These are phyloP conservation scores for Collybia nuda DNA, from an alignment of 768 basidiomycete species.

Conservation along the genomic window DNA sequence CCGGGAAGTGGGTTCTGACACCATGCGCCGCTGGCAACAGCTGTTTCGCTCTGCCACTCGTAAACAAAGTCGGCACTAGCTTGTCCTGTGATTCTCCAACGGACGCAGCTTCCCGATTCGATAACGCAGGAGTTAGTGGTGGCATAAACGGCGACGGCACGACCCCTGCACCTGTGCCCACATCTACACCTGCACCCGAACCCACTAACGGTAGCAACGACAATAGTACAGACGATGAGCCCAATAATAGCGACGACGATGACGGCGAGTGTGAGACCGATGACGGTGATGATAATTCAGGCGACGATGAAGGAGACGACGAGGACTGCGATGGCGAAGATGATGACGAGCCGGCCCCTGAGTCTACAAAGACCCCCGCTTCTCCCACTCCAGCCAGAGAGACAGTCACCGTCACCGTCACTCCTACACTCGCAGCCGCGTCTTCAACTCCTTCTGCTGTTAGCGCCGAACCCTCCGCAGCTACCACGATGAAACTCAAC, in stretches of 20 bases:
- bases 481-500: slow-evolving; percentile 11
- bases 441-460: slow-evolving; percentile 8
- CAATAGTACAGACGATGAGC: neutral
- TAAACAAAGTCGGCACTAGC: slow-evolving; percentile 44
- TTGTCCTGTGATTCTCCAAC: slow-evolving; percentile 39
- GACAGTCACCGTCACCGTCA: no score
- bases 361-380: slow-evolving; percentile 1
- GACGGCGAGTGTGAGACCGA: neutral
- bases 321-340: slow-evolving; percentile 7
- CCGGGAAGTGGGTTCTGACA: slow-evolving; percentile 36
- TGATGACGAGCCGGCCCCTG: slow-evolving; percentile 1
- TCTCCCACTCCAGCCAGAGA: neutral
- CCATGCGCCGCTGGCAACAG: slow-evolving; percentile 31
- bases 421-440: slow-evolving; percentile 5
- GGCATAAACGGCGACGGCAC: slow-evolving; percentile 33
- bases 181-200: slow-evolving; percentile 7
- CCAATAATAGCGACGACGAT: slow-evolving; percentile 2
- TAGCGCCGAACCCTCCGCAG: slow-evolving; percentile 8
- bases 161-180: neutral
- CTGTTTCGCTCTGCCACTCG: slow-evolving; percentile 52
- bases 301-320: slow-evolving; percentile 7
- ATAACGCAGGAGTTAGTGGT: slow-evolving; percentile 40
- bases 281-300: slow-evolving; percentile 6
- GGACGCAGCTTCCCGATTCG: slow-evolving; percentile 41
- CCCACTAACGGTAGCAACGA: slow-evolving; percentile 5